phyloP scores from a whole-genome alignment of 2,329 filamentous ascomycete genomes.

The Claviceps spartinae region DNA sequence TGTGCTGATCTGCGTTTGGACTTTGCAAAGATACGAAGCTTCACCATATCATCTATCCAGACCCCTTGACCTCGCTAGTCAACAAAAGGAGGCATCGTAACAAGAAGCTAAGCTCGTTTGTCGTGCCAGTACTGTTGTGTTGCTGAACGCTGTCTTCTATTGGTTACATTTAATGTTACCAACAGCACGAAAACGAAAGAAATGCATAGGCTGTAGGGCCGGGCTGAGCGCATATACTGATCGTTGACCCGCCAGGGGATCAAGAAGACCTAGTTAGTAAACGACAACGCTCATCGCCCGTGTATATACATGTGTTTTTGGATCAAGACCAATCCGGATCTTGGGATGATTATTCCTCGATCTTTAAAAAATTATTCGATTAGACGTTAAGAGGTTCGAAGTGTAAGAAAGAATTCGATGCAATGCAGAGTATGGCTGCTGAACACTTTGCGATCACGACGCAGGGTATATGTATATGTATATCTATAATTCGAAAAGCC shows the following conservation, averaged over 20 bases:
- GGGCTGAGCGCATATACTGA: not conserved
- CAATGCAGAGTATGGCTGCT: not conserved
- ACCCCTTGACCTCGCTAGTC: too few species aligned
- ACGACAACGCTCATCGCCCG: not conserved
- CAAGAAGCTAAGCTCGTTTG: too few species aligned
- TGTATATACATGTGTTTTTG: not conserved
- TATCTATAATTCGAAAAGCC: slow-evolving; percentile 28
- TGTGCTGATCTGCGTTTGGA: too few species aligned
- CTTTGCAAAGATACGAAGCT: too few species aligned
- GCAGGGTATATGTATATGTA: slow-evolving; percentile 13
- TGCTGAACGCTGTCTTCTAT: too few species aligned
- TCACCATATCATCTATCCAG: too few species aligned
- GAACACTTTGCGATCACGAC: slow-evolving; percentile 4
- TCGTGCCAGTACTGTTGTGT: too few species aligned
- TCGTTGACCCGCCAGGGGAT: not conserved
- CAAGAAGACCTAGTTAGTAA: not conserved
- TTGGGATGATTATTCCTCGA: not conserved
- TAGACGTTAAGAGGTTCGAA: not conserved
- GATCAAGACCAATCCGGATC: not conserved
- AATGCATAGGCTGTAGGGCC: not conserved
- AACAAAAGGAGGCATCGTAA: too few species aligned
- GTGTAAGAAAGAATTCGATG: too few species aligned
- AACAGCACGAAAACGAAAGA: too few species aligned
- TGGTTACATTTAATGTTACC: too few species aligned
- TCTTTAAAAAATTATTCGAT: slow-evolving; percentile 10